Evolutionary conservation across 768 basidiomycete species (phyloP).

Genomic region (Neoboletus magnificus): DNA sequence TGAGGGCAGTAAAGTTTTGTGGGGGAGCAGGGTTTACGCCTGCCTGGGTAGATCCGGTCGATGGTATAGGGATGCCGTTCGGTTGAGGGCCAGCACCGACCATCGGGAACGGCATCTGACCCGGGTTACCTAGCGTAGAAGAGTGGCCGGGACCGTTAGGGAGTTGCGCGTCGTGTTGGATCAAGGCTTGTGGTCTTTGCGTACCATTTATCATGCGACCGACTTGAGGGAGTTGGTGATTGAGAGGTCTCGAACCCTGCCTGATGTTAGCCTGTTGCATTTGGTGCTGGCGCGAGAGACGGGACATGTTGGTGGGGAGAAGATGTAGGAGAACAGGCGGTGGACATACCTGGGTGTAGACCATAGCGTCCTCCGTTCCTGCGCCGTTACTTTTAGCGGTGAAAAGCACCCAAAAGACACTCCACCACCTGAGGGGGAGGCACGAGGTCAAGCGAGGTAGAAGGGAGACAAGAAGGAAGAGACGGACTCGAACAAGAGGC

Average conservation of each 20-base stretch:
- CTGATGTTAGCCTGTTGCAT: conserved; percentile 33
- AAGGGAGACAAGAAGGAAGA: background rate
- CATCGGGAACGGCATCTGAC: conserved; percentile 25
- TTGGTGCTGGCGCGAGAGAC: conserved; percentile 33
- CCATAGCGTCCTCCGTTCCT: conserved; percentile 66
- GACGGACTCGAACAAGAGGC: conserved; percentile 76
- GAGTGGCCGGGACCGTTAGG: conserved; percentile 28
- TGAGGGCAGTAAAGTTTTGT: conserved; percentile 34
- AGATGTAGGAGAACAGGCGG: background rate
- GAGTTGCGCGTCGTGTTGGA: conserved; percentile 17
- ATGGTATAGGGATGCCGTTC: conserved; percentile 43
- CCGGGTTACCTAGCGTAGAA: conserved; percentile 17
- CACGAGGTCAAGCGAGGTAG: background rate
- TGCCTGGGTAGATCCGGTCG: conserved; percentile 23
- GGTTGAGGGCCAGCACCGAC: conserved; percentile 37
- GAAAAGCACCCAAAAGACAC: conserved; percentile 84
- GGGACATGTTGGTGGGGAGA: conserved; percentile 9
- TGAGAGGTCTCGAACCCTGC: conserved; percentile 27
- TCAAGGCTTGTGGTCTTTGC: conserved; percentile 17
- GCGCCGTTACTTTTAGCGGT: conserved; percentile 69
- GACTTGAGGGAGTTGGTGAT: conserved; percentile 28
- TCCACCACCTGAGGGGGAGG: conserved; percentile 67
- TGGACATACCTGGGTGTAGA: conserved; percentile 63
- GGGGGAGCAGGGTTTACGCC: conserved; percentile 31
- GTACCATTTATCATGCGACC: conserved; percentile 35